Evolutionary conservation across 2,329 filamentous ascomycete species (phyloP), one percentile per base, ranked within the genome.

Genomic region (Phyllosticta citriasiana): DNA sequence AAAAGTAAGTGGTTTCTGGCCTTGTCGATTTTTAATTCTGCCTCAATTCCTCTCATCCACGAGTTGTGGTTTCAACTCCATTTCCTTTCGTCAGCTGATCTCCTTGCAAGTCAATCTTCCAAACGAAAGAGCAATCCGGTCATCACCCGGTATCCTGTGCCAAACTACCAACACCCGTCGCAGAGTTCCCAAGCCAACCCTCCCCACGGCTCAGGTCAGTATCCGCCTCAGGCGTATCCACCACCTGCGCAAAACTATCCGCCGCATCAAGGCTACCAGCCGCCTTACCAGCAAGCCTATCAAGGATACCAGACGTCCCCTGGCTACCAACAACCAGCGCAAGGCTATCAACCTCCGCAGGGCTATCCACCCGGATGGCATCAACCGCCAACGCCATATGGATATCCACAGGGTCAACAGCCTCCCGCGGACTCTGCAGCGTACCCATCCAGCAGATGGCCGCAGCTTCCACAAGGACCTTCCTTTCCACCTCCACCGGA

Each of bases 131-230:
- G 76, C 22, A 78, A 78, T 63, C 76, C 77, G 6, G 72, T 80
- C 65, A 79, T 80, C 63, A 80, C 78, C 7, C 71, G 75, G 33
- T 80, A 80, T 68, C 76, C 78, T 56, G 78, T 77, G 52, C 78
- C 78, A 30, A 77, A 77, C 14, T 79, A 79, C 64, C 72, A 47
- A 47, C 40, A 68, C 57, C 69, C 71, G 47, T 71, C 71, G 33
- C 63, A 58, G 53, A 58, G 63, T 16, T 61, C 65, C 22, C 55
- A 57, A 35, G 56, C 27, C 16, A 58, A 55, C 12, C 58, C 62
- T 53, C 63, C 61, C 4, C 59, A 58, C 52, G 51, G n/a, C 47
- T 63, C 57, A 59, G 27, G 26, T 19, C 58, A 64, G 35, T 73
- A 68, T 65, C 63, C 66, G 25, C 65, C 61, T 22, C 57, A 66